Conservation (phyloP, 2,329 filamentous ascomycete species). For the Aspergillus sojae region DNA sequence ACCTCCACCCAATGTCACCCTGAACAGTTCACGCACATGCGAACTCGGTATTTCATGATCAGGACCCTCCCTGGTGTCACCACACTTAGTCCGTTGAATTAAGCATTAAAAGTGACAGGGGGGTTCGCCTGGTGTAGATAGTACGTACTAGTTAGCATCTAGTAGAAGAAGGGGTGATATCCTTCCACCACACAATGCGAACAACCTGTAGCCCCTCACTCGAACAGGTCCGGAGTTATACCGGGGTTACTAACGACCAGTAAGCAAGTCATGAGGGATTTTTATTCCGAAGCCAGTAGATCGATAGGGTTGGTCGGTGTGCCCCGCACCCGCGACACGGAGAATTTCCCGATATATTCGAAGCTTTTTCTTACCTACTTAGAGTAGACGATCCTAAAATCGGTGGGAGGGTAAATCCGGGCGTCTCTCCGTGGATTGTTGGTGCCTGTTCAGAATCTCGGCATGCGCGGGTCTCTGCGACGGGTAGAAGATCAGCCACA, state of each 20-base stretch:
- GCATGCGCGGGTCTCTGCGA: background rate
- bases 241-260: background rate
- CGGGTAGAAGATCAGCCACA: background rate
- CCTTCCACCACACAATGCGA: background rate
- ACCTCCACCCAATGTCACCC: background rate
- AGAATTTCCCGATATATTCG: background rate
- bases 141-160: too few species aligned
- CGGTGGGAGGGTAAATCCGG: background rate
- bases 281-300: background rate
- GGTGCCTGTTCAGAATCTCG: background rate
- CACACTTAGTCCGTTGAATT: background rate
- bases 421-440: background rate
- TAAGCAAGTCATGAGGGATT: background rate
- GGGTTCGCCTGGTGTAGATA: background rate
- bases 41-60: background rate
- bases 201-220: background rate
- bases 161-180: background rate
- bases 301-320: background rate
- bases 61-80: background rate
- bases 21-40: background rate
- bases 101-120: background rate
- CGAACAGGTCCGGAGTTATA: background rate
- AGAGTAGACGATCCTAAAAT: background rate
- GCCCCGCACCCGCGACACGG: background rate
- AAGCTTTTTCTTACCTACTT: background rate